These are phyloP conservation scores for Sutorius australiensis DNA, from an alignment of 768 basidiomycete genomes.

Conservation along the genomic window DNA sequence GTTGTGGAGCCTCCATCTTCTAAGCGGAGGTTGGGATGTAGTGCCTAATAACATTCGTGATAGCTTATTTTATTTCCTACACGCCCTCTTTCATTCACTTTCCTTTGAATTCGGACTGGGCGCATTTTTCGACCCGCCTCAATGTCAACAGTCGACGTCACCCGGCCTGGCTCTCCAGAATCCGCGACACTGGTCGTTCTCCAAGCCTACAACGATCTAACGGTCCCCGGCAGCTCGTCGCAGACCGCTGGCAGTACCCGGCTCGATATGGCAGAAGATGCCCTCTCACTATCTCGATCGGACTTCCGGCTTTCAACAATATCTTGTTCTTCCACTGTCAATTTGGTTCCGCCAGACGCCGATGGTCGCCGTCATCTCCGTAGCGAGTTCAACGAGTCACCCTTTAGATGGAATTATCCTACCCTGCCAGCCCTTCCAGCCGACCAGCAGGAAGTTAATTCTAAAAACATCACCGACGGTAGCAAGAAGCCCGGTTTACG, in stretches of 20 bases:
- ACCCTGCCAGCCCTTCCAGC: slow-evolving; percentile 18
- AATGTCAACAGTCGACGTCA: slow-evolving; percentile 11
- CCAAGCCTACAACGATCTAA: slow-evolving; percentile 21
- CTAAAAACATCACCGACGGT: background rate
- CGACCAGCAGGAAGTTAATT: slow-evolving; percentile 2
- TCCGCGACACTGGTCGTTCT: slow-evolving; percentile 30
- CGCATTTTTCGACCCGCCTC: slow-evolving; percentile 1
- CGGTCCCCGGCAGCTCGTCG: background rate
- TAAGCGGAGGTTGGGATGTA: slow-evolving; percentile 13
- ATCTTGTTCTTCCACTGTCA: slow-evolving; percentile 22
- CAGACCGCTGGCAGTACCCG: background rate
- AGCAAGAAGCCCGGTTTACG: slow-evolving; percentile 11
- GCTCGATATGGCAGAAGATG: slow-evolving; percentile 1
- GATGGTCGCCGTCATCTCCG: slow-evolving; percentile 4
- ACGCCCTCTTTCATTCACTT: slow-evolving; percentile 9
- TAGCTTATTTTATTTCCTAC: slow-evolving; percentile 16
- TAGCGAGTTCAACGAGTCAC: slow-evolving; percentile 27
- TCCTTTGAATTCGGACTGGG: slow-evolving; percentile 7
- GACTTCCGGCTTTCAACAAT: slow-evolving; percentile 23
- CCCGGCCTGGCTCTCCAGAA: slow-evolving; percentile 21
- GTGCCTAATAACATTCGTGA: background rate
- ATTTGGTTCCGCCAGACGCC: slow-evolving; percentile 21
- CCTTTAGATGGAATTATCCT: slow-evolving; percentile 32
- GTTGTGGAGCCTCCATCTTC: slow-evolving; percentile 11
- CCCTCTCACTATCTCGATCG: slow-evolving; percentile 15